Evolutionary conservation across 2,329 filamentous ascomycete genomes (phyloP).

Genomic region (Sporothrix mexicana): DNA sequence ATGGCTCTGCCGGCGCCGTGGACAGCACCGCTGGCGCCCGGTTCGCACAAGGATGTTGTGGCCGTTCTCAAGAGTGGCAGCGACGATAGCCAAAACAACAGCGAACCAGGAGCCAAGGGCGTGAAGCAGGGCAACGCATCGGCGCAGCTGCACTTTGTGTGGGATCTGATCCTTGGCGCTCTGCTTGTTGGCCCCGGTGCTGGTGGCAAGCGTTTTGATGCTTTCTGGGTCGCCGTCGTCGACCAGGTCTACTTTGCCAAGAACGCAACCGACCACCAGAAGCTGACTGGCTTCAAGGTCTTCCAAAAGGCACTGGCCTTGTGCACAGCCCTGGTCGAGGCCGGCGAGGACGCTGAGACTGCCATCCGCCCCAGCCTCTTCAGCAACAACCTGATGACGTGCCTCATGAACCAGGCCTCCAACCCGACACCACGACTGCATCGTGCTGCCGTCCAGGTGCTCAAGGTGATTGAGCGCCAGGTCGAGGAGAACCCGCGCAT

Average conservation of each 20-base stretch:
- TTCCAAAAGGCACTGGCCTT: slow-evolving; percentile 75
- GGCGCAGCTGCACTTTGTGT: slow-evolving; percentile 83
- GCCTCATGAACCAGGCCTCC: slow-evolving; percentile 80
- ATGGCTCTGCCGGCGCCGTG: slow-evolving; percentile 74
- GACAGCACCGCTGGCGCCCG: slow-evolving; percentile 75
- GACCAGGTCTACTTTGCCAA: slow-evolving; percentile 87
- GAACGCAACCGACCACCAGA: slow-evolving; percentile 82
- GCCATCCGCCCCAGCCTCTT: slow-evolving; percentile 68
- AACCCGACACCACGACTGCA: slow-evolving; percentile 80
- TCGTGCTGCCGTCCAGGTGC: slow-evolving; percentile 74
- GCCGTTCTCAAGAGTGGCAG: slow-evolving; percentile 77
- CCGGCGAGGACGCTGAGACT: slow-evolving; percentile 35
- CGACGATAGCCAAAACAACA: slow-evolving; percentile 38
- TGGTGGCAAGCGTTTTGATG: slow-evolving; percentile 31
- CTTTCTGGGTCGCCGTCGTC: slow-evolving; percentile 59
- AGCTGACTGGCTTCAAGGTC: slow-evolving; percentile 88
- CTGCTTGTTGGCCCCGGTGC: slow-evolving; percentile 35
- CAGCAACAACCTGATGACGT: slow-evolving; percentile 80
- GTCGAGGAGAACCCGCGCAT: slow-evolving; percentile 66
- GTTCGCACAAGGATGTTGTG: slow-evolving; percentile 71
- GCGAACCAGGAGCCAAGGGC: slow-evolving; percentile 39
- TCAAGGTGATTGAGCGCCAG: slow-evolving; percentile 72
- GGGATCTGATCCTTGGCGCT: slow-evolving; percentile 74
- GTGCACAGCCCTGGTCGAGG: slow-evolving; percentile 44
- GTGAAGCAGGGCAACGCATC: slow-evolving; percentile 74